A percentile compares a stretch with the other conserved stretches of the same genome.
phyloP scores from a whole-genome alignment of 805 yeast genomes.

The Schwanniomyces sp. region DNA sequence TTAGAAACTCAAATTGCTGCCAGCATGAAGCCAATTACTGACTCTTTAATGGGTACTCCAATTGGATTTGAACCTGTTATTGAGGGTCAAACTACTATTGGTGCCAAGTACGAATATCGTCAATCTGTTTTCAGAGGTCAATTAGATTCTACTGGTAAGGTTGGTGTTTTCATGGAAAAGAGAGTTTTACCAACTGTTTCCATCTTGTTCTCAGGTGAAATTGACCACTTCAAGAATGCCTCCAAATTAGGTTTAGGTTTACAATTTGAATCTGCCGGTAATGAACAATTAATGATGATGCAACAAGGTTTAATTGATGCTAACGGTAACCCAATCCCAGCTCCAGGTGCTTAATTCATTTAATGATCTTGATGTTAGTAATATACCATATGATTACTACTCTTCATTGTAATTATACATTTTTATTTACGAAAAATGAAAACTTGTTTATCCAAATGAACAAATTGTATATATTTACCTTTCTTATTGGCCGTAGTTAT shows the following conservation, averaged over 20 bases:
- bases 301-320: slow-evolving; percentile 83
- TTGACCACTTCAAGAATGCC: slow-evolving; percentile 73
- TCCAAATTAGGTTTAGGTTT: slow-evolving; percentile 90
- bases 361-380: not conserved
- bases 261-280: slow-evolving; percentile 94
- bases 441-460: slow-evolving; percentile 2
- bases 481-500: slow-evolving; percentile 6
- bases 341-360: slow-evolving; percentile 37
- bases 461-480: slow-evolving; percentile 6
- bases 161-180: slow-evolving; percentile 87
- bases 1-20: slow-evolving; percentile 83
- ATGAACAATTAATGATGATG: slow-evolving; percentile 88
- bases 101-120: slow-evolving; percentile 98
- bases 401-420: not conserved
- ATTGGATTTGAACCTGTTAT: slow-evolving; percentile 81
- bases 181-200: slow-evolving; percentile 90
- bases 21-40: slow-evolving; percentile 68
- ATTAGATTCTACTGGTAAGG: slow-evolving; percentile 87
- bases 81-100: slow-evolving; percentile 90
- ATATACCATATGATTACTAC: not conserved
- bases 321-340: slow-evolving; percentile 83
- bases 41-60: slow-evolving; percentile 74
- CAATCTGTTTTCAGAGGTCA: slow-evolving; percentile 95
- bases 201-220: slow-evolving; percentile 84
- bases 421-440: not conserved